Base-by-base conservation (phyloP, 768 basidiomycete species). In the Phanerodontia chrysosporium region DNA sequence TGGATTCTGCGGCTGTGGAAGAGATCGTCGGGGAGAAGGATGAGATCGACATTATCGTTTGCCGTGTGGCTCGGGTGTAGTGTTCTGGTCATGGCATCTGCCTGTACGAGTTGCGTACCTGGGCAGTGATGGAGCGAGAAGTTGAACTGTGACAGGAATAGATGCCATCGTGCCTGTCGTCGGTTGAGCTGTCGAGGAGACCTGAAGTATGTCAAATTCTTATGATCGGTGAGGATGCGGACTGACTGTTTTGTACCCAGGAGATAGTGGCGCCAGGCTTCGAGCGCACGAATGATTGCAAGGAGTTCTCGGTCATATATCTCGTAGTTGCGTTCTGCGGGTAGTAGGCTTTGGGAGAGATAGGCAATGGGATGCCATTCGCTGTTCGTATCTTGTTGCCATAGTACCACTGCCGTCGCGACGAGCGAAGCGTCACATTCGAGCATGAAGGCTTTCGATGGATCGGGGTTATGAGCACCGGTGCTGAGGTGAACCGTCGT, bases 241-340 rank as follows among this genome's bases (percentile, higher is more conserved):
- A 74, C 42, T 0, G 60, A 39, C 1, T 59, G 18, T 14, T 1
- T 12, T 3, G 55, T 21, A 3, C 67, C 67, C 32, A 63, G 58
- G 2, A 73, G 59, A 58, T 65, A 71, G 13, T 69, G 68, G 0
- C 66, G 42, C 67, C 67, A 72, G 18, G 62, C 58, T 12, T 65
- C 58, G 7, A 72, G 54, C 0, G 69, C 63, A 4, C 60, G 27
- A 9, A 77, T 69, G 16, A 78, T 69, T 0, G 74, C 74, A 0
- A 76, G 64, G 1, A 77, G 54, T 61, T 78, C 77, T 52, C 72
- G 73, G 57, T 77, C 64, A 60, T 75, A 75, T 49, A 65, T 63
- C 24, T 64, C 27, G 28, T 68, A 67, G 57, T 76, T 76, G 0
- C 61, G 52, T 54, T 76, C 71, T 0, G 73, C 64, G 0, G 45